These are phyloP conservation scores for Talaromyces marneffei DNA, from an alignment of 2,329 filamentous ascomycete genomes.

Conservation along the genomic window DNA sequence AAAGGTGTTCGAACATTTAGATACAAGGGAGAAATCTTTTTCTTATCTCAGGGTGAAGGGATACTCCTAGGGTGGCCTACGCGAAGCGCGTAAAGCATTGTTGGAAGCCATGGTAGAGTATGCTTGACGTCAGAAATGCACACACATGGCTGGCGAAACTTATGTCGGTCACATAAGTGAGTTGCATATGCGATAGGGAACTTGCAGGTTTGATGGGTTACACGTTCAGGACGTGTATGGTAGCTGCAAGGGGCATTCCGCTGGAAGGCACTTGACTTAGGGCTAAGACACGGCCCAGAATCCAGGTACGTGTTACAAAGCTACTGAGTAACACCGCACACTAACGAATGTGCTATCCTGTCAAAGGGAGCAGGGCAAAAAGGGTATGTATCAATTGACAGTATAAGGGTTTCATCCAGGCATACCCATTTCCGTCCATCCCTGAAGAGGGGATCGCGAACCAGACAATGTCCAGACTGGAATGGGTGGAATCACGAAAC, in stretches of 20 bases:
- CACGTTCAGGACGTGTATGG: slow-evolving; percentile 28
- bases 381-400: slow-evolving; percentile 17
- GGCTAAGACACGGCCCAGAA: slow-evolving; percentile 9
- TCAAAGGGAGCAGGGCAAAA: slow-evolving; percentile 14
- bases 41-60: slow-evolving; percentile 24
- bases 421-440: neutral
- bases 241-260: slow-evolving; percentile 30
- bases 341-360: neutral
- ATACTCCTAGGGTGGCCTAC: slow-evolving; percentile 20
- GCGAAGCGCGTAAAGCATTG: slow-evolving; percentile 29
- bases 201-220: slow-evolving; percentile 21
- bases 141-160: slow-evolving; percentile 27
- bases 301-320: neutral
- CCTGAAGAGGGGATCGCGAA: neutral
- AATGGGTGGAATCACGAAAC: neutral
- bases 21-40: slow-evolving; percentile 9
- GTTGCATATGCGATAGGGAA: slow-evolving; percentile 13
- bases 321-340: neutral
- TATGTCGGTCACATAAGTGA: neutral
- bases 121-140: slow-evolving; percentile 35
- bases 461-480: neutral
- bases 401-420: neutral
- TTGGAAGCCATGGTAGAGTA: slow-evolving; percentile 36
- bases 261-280: slow-evolving; percentile 1
- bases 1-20: neutral